These are phyloP conservation scores for Lactarius trivialis DNA, from an alignment of 768 basidiomycete species.

Conservation along the genomic window DNA sequence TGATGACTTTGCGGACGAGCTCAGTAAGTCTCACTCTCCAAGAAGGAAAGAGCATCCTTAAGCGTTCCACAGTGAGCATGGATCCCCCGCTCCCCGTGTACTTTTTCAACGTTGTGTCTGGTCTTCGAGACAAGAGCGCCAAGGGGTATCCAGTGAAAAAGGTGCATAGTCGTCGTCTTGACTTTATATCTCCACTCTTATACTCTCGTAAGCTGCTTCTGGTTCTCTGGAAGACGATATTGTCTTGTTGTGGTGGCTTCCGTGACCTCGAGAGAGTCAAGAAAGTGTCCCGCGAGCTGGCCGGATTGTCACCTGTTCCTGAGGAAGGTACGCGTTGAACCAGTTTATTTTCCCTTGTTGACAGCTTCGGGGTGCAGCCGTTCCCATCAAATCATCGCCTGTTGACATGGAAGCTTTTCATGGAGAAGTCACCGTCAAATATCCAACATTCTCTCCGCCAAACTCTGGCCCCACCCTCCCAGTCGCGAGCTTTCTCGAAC, in stretches of 20 bases:
- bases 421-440: constrained; percentile 89
- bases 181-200: constrained; percentile 14
- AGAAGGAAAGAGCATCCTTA: background rate
- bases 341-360: background rate
- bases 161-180: constrained; percentile 36
- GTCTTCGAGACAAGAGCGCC: constrained; percentile 85
- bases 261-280: constrained; percentile 81
- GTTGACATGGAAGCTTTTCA: constrained; percentile 86
- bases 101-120: constrained; percentile 84
- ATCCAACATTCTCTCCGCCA: constrained; percentile 81
- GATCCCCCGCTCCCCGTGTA: constrained; percentile 93
- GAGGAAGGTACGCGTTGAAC: constrained; percentile 37
- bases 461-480: constrained; percentile 35
- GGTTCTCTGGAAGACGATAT: constrained; percentile 88
- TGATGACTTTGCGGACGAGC: constrained; percentile 91
- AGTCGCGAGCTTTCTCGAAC: constrained; percentile 20
- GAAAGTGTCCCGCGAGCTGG: constrained; percentile 76
- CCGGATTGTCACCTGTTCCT: constrained; percentile 56
- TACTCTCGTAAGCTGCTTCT: constrained; percentile 63
- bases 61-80: constrained; percentile 66
- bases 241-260: constrained; percentile 90
- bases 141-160: constrained; percentile 98
- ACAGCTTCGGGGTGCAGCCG: constrained; percentile 32
- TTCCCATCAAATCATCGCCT: constrained; percentile 83
- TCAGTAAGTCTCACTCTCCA: constrained; percentile 56